Base-by-base conservation (phyloP, 306 rosid genomes). In the Prosopis cineraria region DNA sequence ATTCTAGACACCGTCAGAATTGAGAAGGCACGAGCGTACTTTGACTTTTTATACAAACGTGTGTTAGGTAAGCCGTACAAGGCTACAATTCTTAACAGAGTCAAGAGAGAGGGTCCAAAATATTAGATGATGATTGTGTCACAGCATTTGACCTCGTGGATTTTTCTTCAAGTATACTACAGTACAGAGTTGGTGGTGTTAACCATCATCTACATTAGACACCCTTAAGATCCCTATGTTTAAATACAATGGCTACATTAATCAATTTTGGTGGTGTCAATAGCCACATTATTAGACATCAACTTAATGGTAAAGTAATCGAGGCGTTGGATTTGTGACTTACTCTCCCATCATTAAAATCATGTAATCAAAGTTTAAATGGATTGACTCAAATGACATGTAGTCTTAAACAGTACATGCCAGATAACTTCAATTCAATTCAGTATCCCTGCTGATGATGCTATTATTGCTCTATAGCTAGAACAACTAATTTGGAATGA, bases 91-190 rank as follows among this genome's bases (percentile, higher is more conserved):
- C 10, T 44, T 19, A 3, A 31, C 2, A 58, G 20, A 13, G 36
- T 9, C n/a, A n/a, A n/a, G n/a, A 14, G 34, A 44, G 48, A 71
- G 70, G 75, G 30, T 29, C 68, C 71, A 62, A 27, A 72, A 84
- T 80, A 78, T 75, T 73, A 81, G 80, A 84, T 75, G 78, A 77
- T 68, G 89, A 80, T 86, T 83, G 81, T 83, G 97, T 94, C 98
- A 94, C 72, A 5, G 67, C 79, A 88, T 71, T 91, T 91, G 98
- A 94, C 97, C 75, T 73, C 39, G 34, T 77, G 88, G 83, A 78
- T 78, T 86, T 86, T 85, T 59, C 68, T 80, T 75, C 40, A 20
- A 31, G 55, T 22, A n/a, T n/a, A n/a, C 59, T 52, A 52, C 59
- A 20, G 59, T 7, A 67, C 56, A 88, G 85, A 90, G 89, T 89